phyloP scores from a whole-genome alignment of 1,139 yeast species.

The Nakaseomyces delphensis region DNA sequence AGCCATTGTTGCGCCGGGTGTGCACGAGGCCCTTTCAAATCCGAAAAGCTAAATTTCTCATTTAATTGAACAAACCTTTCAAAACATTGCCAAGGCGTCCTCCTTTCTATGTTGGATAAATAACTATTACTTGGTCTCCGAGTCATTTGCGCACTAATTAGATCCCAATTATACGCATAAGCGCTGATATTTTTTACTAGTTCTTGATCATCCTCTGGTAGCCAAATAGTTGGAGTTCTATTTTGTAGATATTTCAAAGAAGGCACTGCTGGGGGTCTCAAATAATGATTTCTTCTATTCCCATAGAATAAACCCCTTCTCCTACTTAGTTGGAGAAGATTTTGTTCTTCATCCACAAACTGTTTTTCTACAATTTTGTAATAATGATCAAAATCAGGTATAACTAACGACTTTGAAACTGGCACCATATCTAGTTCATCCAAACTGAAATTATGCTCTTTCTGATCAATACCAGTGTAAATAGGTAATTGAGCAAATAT shows the following conservation, averaged over 20 bases:
- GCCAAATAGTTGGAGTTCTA: slow-evolving; percentile 90
- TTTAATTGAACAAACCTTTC: slow-evolving; percentile 90
- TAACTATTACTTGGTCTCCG: slow-evolving; percentile 58
- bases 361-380: slow-evolving; percentile 52
- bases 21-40: slow-evolving; percentile 82
- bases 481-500: slow-evolving; percentile 48
- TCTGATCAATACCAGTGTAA: slow-evolving; percentile 37
- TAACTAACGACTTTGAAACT: slow-evolving; percentile 54
- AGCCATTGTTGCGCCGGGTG: slow-evolving; percentile 84
- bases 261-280: slow-evolving; percentile 87
- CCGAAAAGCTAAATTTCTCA: slow-evolving; percentile 75
- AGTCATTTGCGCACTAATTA: slow-evolving; percentile 73
- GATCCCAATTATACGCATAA: slow-evolving; percentile 87
- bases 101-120: slow-evolving; percentile 79
- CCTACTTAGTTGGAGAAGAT: slow-evolving; percentile 29
- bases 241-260: slow-evolving; percentile 65
- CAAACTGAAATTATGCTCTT: slow-evolving; percentile 24
- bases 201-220: slow-evolving; percentile 83
- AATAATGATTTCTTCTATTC: slow-evolving; percentile 49
- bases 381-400: slow-evolving; percentile 57
- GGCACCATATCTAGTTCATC: slow-evolving; percentile 36
- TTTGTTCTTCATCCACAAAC: slow-evolving; percentile 35
- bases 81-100: slow-evolving; percentile 98
- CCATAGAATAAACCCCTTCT: slow-evolving; percentile 32
- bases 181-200: slow-evolving; percentile 77